These are phyloP conservation scores for Claviceps sp. DNA, from an alignment of 2,329 filamentous ascomycete species.

Conservation along the genomic window DNA sequence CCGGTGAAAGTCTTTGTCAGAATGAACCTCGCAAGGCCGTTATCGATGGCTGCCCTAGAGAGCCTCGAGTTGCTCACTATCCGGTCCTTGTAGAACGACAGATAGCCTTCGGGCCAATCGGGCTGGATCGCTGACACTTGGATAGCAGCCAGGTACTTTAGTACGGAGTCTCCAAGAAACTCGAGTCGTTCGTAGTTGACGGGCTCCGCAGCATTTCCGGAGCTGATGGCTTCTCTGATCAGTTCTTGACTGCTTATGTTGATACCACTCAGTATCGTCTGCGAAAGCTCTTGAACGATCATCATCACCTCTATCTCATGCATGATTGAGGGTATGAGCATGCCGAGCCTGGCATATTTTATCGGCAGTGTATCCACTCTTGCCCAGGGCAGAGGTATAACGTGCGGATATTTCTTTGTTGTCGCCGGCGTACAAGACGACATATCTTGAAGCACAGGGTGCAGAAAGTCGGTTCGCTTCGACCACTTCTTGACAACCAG, in stretches of 20 bases:
- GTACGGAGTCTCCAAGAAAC: constrained; percentile 71
- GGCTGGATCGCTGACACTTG: constrained; percentile 48
- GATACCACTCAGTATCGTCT: constrained; percentile 24
- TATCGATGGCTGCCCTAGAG: constrained; percentile 45
- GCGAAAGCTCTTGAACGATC: constrained; percentile 44
- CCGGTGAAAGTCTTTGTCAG: constrained; percentile 54
- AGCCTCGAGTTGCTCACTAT: constrained; percentile 68
- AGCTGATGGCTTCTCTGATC: constrained; percentile 56
- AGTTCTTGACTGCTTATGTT: constrained; percentile 39
- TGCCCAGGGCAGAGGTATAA: constrained; percentile 35
- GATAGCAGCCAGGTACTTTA: constrained; percentile 61
- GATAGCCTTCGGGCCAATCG: constrained; percentile 61
- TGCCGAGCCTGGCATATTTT: constrained; percentile 33
- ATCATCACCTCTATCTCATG: constrained; percentile 54
- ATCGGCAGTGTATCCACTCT: constrained; percentile 34
- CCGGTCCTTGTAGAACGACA: constrained; percentile 54
- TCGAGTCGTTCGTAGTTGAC: constrained; percentile 74
- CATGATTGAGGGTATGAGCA: constrained; percentile 60
- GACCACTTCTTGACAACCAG: constrained; percentile 36
- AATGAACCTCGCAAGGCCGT: constrained; percentile 60
- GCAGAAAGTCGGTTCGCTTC: constrained; percentile 46
- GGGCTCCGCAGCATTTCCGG: constrained; percentile 44
- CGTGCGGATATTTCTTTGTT: constrained; percentile 28
- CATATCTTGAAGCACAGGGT: constrained; percentile 16
- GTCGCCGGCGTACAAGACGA: constrained; percentile 11